Base-by-base conservation (phyloP, 78 protist genomes). In the Thecamonas trahens region DNA sequence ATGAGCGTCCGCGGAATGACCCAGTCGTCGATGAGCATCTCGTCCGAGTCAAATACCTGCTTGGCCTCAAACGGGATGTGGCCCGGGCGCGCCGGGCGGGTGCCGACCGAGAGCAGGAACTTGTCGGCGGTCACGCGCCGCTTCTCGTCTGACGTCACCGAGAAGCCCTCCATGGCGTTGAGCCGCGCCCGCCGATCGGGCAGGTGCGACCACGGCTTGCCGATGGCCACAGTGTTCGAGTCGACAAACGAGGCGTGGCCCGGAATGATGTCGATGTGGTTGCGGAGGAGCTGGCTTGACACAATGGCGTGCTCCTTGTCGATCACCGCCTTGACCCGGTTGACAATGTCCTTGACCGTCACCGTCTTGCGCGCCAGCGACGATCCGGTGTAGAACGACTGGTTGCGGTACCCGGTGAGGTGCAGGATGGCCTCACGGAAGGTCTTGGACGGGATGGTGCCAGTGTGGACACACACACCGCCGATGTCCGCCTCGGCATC, bases 391-490 rank as follows among this genome's bases (percentile, higher is more conserved):
- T 61, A 61, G 49, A 61, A 61, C 62, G 24, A 13, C 45, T 63
- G 67, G 29, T 63, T 26, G 5, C 67, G 28, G 45, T 63, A 63
- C 40, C 67, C 45, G 22, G 67, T 63, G 20, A 63, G 29, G 34
- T 63, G 67, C 34, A 63, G 45, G 45, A 63, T 34, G 11, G 67
- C 67, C 45, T 63, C 67, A 7, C 67, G 28, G 29, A 63, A 63
- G 24, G 67, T 63, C 45, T 63, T 63, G 28, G 49, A 32, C 31
- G 67, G 67, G 45, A 63, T 63, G 9, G 67, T 63, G 29, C 67
- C 67, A 31, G 67, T 63, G 29, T 63, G 67, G 20, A 45, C 45
- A 45, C 67, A 63, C 9, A 63, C 67, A 11, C 67, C 67, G 9
- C 67, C 67, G 34, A 59, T 59, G n/a, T 15, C 11, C 38, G 11